Evolutionary conservation across 2,329 filamentous ascomycete genomes (phyloP).

Genomic region (Epichloe festucae): DNA sequence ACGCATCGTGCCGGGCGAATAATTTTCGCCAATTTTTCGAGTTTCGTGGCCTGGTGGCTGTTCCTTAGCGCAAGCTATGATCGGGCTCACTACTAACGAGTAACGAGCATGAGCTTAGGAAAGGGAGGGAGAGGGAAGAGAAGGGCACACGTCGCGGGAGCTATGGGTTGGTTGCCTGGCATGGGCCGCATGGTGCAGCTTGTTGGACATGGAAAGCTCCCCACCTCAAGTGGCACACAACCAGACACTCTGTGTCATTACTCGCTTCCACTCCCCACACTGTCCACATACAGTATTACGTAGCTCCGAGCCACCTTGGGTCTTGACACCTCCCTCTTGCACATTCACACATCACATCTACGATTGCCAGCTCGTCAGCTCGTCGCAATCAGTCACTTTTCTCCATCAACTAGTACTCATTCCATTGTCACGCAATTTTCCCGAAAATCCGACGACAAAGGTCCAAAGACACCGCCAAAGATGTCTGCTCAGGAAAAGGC

Average conservation of each 20-base stretch:
- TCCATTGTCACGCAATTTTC: constrained; percentile 4
- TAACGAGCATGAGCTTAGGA: too few relatives aligned
- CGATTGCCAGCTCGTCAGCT: neutral
- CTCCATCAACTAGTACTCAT: neutral
- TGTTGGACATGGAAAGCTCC: too few relatives aligned
- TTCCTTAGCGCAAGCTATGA: too few relatives aligned
- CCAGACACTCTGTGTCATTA: neutral
- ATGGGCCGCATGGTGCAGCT: too few relatives aligned
- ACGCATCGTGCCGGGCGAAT: too few relatives aligned
- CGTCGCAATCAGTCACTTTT: constrained; percentile 6
- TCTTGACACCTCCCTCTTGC: constrained; percentile 5
- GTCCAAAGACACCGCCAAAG: constrained; percentile 18
- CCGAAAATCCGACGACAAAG: constrained; percentile 6
- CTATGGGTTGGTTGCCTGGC: too few relatives aligned
- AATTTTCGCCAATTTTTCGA: too few relatives aligned
- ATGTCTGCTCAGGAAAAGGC: constrained; percentile 67
- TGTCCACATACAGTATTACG: constrained; percentile 7
- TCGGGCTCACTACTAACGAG: too few relatives aligned
- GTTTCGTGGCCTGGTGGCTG: too few relatives aligned
- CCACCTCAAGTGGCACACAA: neutral
- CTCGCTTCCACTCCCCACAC: constrained; percentile 12
- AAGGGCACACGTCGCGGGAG: too few relatives aligned
- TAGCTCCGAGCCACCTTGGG: constrained; percentile 2
- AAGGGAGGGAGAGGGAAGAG: neutral
- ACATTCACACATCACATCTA: neutral